Conservation (phyloP, 306 rosid genomes). For the Argentina anserina region DNA sequence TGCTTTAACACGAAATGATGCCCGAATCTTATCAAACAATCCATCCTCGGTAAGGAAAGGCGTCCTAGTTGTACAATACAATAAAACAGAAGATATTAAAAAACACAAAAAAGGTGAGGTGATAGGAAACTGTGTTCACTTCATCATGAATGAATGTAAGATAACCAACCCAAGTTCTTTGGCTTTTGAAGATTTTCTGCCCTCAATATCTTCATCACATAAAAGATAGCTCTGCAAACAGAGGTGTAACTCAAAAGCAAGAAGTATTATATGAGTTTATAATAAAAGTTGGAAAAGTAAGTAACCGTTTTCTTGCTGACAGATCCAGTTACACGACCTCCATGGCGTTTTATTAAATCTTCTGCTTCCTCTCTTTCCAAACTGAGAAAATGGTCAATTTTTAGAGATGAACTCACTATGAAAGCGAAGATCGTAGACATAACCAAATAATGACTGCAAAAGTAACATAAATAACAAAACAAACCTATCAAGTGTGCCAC, state of each 20-base stretch:
- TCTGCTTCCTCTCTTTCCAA: conserved; percentile 98
- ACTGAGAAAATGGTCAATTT: conserved; percentile 38
- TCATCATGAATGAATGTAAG: conserved; percentile 20
- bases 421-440: not conserved
- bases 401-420: not conserved
- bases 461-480: not conserved
- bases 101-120: conserved; percentile 13
- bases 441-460: not conserved
- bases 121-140: conserved; percentile 11
- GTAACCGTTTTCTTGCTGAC: conserved; percentile 91
- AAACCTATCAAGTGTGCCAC: conserved; percentile 98
- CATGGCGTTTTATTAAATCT: conserved; percentile 90
- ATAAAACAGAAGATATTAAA: conserved; percentile 12
- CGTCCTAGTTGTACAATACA: conserved; percentile 42
- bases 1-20: conserved; percentile 53
- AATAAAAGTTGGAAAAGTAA: conserved; percentile 19
- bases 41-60: conserved; percentile 88
- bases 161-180: conserved; percentile 86
- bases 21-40: conserved; percentile 68
- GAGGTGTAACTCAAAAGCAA: conserved; percentile 26
- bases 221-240: conserved; percentile 79
- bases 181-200: conserved; percentile 83
- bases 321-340: conserved; percentile 93
- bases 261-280: conserved; percentile 14
- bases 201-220: conserved; percentile 96